Evolutionary conservation across 78 protist genomes (phyloP).

Genomic region (Dictyostelium firmibasis): DNA sequence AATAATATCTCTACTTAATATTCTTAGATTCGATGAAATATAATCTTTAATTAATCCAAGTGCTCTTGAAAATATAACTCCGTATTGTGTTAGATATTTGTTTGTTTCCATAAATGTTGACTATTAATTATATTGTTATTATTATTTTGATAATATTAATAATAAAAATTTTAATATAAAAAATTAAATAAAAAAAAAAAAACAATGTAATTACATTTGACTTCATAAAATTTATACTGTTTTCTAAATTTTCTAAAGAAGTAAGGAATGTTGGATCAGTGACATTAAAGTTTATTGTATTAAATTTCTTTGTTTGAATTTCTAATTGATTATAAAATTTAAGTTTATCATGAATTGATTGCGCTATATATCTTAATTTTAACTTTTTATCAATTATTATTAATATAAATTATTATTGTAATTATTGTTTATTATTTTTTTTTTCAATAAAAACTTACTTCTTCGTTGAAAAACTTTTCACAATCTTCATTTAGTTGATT

Average conservation of each 20-base stretch:
- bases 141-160: too few species aligned
- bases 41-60: constrained; percentile 62
- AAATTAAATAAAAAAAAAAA: background rate
- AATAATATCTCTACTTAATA: constrained; percentile 19
- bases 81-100: constrained; percentile 60
- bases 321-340: constrained; percentile 62
- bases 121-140: background rate
- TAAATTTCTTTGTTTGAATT: constrained; percentile 42
- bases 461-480: constrained; percentile 80
- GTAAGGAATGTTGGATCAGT: constrained; percentile 47
- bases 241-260: constrained; percentile 45
- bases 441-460: background rate
- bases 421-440: too few species aligned
- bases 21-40: constrained; percentile 46
- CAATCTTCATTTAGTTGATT: constrained; percentile 69
- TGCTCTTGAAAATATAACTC: constrained; percentile 39
- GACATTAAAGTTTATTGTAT: constrained; percentile 22
- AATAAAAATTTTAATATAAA: too few species aligned
- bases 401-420: background rate
- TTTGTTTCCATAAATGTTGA: constrained; percentile 19
- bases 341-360: constrained; percentile 62
- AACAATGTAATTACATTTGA: constrained; percentile 28
- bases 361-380: constrained; percentile 69
- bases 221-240: constrained; percentile 73
- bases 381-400: background rate